Evolutionary conservation across 306 rosid species (phyloP).

Genomic region (Sesbania bispinosa): DNA sequence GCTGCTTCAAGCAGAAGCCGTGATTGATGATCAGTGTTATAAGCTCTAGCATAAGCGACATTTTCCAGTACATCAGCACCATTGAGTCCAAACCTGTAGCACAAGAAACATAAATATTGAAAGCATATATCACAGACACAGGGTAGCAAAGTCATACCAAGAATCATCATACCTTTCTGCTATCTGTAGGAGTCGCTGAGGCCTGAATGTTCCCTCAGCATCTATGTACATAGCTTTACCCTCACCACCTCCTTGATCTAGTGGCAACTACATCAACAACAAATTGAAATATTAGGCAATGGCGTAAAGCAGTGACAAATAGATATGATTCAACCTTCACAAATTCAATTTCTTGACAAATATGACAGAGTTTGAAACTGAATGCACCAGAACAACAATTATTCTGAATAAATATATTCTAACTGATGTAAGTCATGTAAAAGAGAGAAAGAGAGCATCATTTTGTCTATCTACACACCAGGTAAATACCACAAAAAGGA

Average conservation of each 20-base stretch:
- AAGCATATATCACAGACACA: not conserved
- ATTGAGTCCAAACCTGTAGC: constrained; percentile 85
- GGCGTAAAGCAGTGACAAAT: not conserved
- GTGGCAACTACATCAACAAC: constrained; percentile 65
- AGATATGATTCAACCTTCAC: not conserved
- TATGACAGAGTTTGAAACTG: not conserved
- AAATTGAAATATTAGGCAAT: not conserved
- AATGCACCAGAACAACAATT: not conserved
- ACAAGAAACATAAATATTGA: constrained; percentile 19
- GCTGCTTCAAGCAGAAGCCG: constrained; percentile 96
- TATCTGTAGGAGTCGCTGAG: constrained; percentile 91
- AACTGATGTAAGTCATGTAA: not conserved
- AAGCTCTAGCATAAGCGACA: constrained; percentile 97
- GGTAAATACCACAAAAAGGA: not conserved
- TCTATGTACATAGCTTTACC: constrained; percentile 99
- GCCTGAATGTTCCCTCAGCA: constrained; percentile 97
- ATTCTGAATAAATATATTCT: not conserved
- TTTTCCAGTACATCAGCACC: constrained; percentile 96
- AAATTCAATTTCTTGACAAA: not conserved
- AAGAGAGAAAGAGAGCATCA: not conserved
- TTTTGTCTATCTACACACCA: not conserved
- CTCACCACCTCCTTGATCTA: constrained; percentile 96
- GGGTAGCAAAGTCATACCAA: not conserved
- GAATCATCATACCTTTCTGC: constrained; percentile 66
- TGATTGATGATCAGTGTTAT: constrained; percentile 95